A percentile compares a stretch with the other conserved stretches of the same genome.
These are phyloP conservation scores for Pichia gijzeniarum DNA, from an alignment of 805 yeast genomes.

Conservation along the genomic window DNA sequence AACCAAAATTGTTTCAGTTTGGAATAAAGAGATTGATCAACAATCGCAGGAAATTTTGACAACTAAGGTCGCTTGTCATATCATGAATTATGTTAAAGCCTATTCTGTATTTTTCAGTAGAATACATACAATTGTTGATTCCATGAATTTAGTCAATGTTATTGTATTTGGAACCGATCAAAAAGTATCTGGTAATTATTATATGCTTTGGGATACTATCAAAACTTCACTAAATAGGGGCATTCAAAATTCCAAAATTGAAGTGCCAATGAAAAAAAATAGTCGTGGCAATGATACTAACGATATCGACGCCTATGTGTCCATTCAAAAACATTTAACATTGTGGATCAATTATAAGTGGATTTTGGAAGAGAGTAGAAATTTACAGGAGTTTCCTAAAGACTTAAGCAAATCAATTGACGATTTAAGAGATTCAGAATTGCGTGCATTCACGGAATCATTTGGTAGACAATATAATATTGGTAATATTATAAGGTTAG, in stretches of 20 bases:
- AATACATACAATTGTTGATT: conserved; percentile 28
- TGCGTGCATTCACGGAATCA: conserved; percentile 38
- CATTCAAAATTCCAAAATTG: conserved; percentile 6
- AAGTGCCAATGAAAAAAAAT: conserved; percentile 2
- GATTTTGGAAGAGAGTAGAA: conserved; percentile 37
- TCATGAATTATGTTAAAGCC: conserved; percentile 39
- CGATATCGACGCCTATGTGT: conserved; percentile 12
- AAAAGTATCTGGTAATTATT: conserved; percentile 17
- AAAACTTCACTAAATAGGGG: conserved; percentile 13
- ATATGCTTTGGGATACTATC: conserved; percentile 21
- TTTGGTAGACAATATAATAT: conserved; percentile 44
- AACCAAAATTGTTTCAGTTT: conserved; percentile 45
- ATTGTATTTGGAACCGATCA: conserved; percentile 14
- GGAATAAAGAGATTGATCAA: conserved; percentile 54
- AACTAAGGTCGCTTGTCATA: conserved; percentile 20
- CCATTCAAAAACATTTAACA: conserved; percentile 28
- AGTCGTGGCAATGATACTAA: background rate
- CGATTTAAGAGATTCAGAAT: conserved; percentile 28
- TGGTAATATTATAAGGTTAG: conserved; percentile 62
- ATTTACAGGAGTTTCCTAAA: conserved; percentile 20
- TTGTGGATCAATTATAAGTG: conserved; percentile 50
- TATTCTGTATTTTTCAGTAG: conserved; percentile 41
- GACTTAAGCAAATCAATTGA: conserved; percentile 26
- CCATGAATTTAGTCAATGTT: conserved; percentile 12
- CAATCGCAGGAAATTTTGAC: conserved; percentile 41